These are phyloP conservation scores for Phytophthora syringae DNA, from an alignment of 352 stramenopile genomes.

Conservation along the genomic window DNA sequence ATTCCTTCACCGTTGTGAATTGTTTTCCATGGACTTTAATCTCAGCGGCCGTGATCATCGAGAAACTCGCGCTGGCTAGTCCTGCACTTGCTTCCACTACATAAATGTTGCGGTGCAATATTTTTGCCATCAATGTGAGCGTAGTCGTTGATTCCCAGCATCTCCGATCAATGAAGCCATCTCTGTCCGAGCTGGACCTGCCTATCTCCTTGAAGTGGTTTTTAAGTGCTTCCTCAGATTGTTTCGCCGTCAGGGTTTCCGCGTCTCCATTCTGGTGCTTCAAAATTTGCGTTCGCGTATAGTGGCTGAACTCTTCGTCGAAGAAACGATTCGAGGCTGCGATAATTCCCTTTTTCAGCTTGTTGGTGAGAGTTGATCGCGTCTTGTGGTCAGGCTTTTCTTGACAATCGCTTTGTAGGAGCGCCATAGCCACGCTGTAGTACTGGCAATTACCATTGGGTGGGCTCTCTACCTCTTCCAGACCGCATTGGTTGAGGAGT, in stretches of 20 bases:
- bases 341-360: too few relatives aligned
- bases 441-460: slow-evolving; percentile 1
- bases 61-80: background rate
- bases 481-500: too few relatives aligned
- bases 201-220: background rate
- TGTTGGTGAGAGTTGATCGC: too few relatives aligned
- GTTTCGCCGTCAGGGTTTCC: background rate
- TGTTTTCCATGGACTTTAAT: background rate
- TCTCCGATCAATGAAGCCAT: background rate
- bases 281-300: background rate
- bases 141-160: background rate
- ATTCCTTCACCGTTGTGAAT: background rate
- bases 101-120: background rate
- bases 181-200: background rate
- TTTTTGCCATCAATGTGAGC: background rate
- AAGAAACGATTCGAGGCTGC: background rate
- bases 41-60: background rate
- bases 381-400: background rate
- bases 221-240: background rate
- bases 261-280: background rate
- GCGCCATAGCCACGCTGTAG: background rate
- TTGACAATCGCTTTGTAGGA: background rate
- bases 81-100: background rate
- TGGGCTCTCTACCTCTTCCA: too few relatives aligned
- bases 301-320: background rate